Conservation (phyloP, 306 rosid species). For the Cucumis hystrix region DNA sequence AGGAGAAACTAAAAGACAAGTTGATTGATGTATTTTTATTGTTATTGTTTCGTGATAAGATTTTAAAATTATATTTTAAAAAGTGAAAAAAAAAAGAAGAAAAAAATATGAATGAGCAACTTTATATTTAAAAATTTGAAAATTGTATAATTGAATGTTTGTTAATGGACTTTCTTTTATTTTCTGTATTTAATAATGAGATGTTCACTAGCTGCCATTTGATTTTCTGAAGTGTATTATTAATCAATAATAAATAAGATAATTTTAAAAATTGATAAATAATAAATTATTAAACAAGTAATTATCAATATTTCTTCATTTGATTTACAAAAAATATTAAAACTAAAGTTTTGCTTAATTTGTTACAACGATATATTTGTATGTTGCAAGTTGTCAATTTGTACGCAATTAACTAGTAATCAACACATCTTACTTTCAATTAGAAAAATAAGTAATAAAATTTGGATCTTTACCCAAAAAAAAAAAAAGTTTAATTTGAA, state of each 20-base stretch:
- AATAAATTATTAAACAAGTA: background rate
- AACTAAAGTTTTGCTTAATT: too few relatives aligned
- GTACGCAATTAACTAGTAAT: too few relatives aligned
- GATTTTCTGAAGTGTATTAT: background rate
- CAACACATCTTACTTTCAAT: too few relatives aligned
- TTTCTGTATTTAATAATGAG: too few relatives aligned
- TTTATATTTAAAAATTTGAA: too few relatives aligned
- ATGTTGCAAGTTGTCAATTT: too few relatives aligned
- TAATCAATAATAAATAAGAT: background rate
- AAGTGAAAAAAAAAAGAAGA: background rate
- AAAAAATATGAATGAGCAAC: background rate
- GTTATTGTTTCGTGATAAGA: background rate
- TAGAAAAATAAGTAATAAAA: too few relatives aligned
- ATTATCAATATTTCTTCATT: background rate
- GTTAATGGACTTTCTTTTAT: background rate
- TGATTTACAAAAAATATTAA: too few relatives aligned
- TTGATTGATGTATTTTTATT: background rate
- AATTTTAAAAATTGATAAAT: too few relatives aligned
- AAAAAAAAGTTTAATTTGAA: too few relatives aligned
- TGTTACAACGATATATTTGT: too few relatives aligned
- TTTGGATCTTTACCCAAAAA: too few relatives aligned
- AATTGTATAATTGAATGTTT: background rate
- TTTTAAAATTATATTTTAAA: background rate
- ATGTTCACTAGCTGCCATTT: background rate
- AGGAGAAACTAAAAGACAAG: background rate